Evolutionary conservation across 768 basidiomycete species (phyloP).

Genomic region (Xanthoconium purpureum): DNA sequence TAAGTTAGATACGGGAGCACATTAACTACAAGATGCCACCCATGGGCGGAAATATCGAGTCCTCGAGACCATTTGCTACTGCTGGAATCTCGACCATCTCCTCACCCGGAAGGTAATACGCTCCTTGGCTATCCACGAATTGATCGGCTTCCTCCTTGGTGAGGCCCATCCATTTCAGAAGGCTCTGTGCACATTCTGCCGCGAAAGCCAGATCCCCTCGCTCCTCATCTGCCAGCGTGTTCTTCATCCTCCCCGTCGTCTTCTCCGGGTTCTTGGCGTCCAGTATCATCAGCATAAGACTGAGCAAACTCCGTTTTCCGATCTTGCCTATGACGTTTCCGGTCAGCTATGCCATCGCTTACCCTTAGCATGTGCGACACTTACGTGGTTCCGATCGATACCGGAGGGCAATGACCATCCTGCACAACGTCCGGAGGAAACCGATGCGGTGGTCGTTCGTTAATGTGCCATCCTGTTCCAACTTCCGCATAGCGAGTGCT

Average conservation of each 20-base stretch:
- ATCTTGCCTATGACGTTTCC: background rate
- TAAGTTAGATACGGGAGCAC: no score
- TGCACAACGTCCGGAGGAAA: background rate
- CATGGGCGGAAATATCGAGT: background rate
- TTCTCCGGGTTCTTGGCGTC: background rate
- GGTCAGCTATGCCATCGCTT: background rate
- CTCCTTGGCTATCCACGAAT: background rate
- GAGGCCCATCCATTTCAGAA: background rate
- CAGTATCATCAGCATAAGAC: background rate
- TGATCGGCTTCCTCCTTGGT: fast-evolving
- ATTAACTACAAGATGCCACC: background rate
- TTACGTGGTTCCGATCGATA: background rate
- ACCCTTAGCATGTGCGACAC: background rate
- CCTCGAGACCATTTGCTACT: background rate
- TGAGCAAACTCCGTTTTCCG: background rate
- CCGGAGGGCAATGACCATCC: background rate
- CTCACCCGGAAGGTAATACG: background rate
- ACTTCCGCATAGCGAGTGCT: background rate
- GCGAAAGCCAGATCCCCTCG: background rate
- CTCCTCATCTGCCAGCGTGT: background rate
- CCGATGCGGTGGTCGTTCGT: background rate
- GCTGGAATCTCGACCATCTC: background rate
- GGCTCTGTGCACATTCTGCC: fast-evolving
- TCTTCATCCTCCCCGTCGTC: fast-evolving
- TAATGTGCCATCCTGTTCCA: fast-evolving